These are phyloP conservation scores for Miscanthus sacchariflorus DNA, from an alignment of 202 grass and related monocot species.

Conservation along the genomic window DNA sequence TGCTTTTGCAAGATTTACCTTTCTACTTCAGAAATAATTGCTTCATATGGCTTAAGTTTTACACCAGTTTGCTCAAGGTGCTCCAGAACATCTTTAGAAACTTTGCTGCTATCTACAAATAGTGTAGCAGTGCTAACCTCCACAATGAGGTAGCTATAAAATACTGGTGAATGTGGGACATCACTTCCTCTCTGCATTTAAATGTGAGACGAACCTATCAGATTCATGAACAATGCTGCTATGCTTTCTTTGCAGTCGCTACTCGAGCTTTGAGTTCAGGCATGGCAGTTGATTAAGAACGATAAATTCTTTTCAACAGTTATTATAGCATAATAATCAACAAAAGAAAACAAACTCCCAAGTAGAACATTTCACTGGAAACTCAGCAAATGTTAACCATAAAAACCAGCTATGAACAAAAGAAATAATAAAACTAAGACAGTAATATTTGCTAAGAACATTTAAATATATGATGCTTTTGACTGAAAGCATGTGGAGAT, in stretches of 20 bases:
- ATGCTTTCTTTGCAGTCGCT: background rate
- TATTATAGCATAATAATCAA: background rate
- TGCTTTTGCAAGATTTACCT: conserved; percentile 55
- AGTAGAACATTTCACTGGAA: background rate
- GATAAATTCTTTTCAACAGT: background rate
- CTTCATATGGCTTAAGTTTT: conserved; percentile 81
- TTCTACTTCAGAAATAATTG: conserved; percentile 73
- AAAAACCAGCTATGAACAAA: conserved; percentile 1
- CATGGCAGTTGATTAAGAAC: background rate
- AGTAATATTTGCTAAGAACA: conserved; percentile 5
- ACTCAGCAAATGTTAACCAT: background rate
- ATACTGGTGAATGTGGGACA: conserved; percentile 92
- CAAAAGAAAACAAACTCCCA: background rate
- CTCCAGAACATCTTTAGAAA: conserved; percentile 66
- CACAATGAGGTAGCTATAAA: conserved; percentile 90
- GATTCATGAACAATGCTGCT: conserved; percentile 13
- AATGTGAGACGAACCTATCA: conserved; percentile 14
- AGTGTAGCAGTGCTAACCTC: conserved; percentile 68
- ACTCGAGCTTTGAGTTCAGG: background rate
- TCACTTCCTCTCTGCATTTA: conserved; percentile 93
- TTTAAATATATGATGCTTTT: conserved; percentile 23
- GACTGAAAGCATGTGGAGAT: conserved; percentile 13
- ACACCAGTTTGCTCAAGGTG: conserved; percentile 76
- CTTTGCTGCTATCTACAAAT: conserved; percentile 86
- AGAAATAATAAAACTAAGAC: conserved; percentile 1